phyloP scores from a whole-genome alignment of 2,329 filamentous ascomycete species.

The Colletotrichum tamarilloi region DNA sequence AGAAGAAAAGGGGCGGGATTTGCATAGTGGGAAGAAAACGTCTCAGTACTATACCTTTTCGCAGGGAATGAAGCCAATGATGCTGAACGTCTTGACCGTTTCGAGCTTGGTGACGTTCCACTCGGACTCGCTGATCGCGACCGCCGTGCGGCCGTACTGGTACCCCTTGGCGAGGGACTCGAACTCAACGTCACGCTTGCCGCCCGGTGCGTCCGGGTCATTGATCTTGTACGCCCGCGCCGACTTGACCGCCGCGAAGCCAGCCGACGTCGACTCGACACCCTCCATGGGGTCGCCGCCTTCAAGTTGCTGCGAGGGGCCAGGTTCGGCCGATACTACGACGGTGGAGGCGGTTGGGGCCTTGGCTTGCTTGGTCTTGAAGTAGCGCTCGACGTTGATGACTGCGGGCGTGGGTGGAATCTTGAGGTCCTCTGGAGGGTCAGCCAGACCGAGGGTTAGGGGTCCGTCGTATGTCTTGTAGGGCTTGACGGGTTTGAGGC shows the following conservation, averaged over 20 bases:
- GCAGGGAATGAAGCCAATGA: slow-evolving; percentile 86
- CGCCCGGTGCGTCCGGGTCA: slow-evolving; percentile 78
- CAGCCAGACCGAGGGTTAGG: slow-evolving; percentile 80
- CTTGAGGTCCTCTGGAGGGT: slow-evolving; percentile 42
- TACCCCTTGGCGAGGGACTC: slow-evolving; percentile 94
- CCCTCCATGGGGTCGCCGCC: slow-evolving; percentile 60
- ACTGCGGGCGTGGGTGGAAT: slow-evolving; percentile 79
- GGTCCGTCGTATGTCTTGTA: slow-evolving; percentile 83
- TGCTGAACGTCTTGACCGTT: slow-evolving; percentile 78
- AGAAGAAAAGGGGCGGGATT: background rate
- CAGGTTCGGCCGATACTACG: slow-evolving; percentile 66
- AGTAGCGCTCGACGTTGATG: slow-evolving; percentile 92
- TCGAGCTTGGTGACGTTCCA: slow-evolving; percentile 90
- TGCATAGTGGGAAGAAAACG: background rate
- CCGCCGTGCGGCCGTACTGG: slow-evolving; percentile 90
- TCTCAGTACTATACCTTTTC: slow-evolving; percentile 65
- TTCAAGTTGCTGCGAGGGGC: slow-evolving; percentile 57
- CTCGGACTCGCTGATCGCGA: slow-evolving; percentile 88
- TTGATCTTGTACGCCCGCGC: slow-evolving; percentile 84
- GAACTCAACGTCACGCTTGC: slow-evolving; percentile 83
- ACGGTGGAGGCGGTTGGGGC: slow-evolving; percentile 83
- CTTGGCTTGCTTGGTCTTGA: slow-evolving; percentile 82
- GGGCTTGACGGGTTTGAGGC: slow-evolving; percentile 79
- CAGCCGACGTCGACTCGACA: slow-evolving; percentile 52
- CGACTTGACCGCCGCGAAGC: slow-evolving; percentile 78